Evolutionary conservation across 495 filamentous ascomycete genomes (phyloP), one percentile per base, ranked within the genome.

Genomic region (Penicillium parvum): DNA sequence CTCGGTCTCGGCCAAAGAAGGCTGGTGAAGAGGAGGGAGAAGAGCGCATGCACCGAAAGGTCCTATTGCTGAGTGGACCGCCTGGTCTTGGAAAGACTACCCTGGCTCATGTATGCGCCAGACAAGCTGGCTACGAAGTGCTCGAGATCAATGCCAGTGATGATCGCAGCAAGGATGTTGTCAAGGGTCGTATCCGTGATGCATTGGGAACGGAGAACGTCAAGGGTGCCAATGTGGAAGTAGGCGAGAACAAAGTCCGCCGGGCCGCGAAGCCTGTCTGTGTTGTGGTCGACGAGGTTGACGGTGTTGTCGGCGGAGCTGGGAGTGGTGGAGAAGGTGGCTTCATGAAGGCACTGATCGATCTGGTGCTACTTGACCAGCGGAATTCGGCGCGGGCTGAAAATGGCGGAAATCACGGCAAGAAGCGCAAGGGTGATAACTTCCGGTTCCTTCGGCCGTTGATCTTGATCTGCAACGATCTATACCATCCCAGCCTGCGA

Each of bases 121-220:
- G 74, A 51, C 92, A 98, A 57, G 91, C 92, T 10, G 92, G 92
- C 12, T 98, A 96, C 57, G 91, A 96, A 53, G 85, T 95, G 3
- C 75, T 96, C 45, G 92, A 98, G 64, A 94, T 82, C 66, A 98
- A 98, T 54, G 92, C 92, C 6, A 96, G 90, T 57, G 92, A 98
- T 61, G 85, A 88, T 10, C 78, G 92, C 52, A 96, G 90, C 72
- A 95, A 90, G 61, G 95, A 96, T 63, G 87, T 97, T 11, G 94
- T 98, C 22, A 90, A 86, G 58, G 89, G 86, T 6, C 76, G 89
- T 23, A 95, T 98, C 35, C 75, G 83, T 41, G 90, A 94, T 46
- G 87, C 85, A 52, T 72, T 96, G 17, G 87, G 85, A 0, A 97
- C 90, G 1, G 91, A 96, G 62, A 92, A 87, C 42, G 89, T 97